phyloP scores from a whole-genome alignment of 1,284 basidiomycete species.

The Mycosarcoma maydis region DNA sequence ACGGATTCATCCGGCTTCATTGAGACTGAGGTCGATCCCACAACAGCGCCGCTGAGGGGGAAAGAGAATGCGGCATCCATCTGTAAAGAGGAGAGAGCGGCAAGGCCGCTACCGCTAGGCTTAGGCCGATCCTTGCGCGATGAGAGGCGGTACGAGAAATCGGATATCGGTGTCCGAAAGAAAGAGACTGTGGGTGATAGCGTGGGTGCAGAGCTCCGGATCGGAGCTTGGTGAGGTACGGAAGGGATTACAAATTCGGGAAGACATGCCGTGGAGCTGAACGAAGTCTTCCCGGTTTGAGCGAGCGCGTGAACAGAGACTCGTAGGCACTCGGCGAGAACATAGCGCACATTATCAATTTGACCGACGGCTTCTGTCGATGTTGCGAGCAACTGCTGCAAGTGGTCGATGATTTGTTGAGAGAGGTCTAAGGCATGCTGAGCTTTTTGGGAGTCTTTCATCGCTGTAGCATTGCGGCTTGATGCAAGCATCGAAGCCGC shows the following conservation, averaged over 20 bases:
- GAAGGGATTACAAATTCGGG: slow-evolving; percentile 34
- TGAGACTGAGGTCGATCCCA: not conserved
- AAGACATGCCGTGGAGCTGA: slow-evolving; percentile 23
- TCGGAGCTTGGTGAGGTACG: not conserved
- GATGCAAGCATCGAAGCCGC: slow-evolving; percentile 24
- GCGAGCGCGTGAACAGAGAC: slow-evolving; percentile 42
- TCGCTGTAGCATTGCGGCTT: slow-evolving; percentile 4
- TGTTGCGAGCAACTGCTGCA: slow-evolving; percentile 20
- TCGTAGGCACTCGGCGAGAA: slow-evolving; percentile 34
- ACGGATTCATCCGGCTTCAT: not conserved
- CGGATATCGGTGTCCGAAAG: slow-evolving; percentile 10
- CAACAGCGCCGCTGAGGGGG: not conserved
- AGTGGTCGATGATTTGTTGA: slow-evolving; percentile 10
- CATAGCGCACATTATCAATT: slow-evolving; percentile 43
- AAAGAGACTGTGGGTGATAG: slow-evolving; percentile 13
- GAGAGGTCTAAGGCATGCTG: slow-evolving; percentile 13
- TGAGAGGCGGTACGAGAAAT: slow-evolving; percentile 23
- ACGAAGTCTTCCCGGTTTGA: slow-evolving; percentile 27
- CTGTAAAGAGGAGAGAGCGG: slow-evolving; percentile 15
- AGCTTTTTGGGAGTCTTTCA: not conserved
- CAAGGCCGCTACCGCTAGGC: slow-evolving; percentile 24
- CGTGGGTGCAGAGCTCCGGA: not conserved
- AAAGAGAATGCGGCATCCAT: slow-evolving; percentile 14
- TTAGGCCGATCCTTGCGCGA: slow-evolving; percentile 36
- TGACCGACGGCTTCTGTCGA: slow-evolving; percentile 37